A percentile compares a stretch with the other conserved stretches of the same genome.
Conservation (phyloP, 495 filamentous ascomycete species). For the Durotheca rogersii region DNA sequence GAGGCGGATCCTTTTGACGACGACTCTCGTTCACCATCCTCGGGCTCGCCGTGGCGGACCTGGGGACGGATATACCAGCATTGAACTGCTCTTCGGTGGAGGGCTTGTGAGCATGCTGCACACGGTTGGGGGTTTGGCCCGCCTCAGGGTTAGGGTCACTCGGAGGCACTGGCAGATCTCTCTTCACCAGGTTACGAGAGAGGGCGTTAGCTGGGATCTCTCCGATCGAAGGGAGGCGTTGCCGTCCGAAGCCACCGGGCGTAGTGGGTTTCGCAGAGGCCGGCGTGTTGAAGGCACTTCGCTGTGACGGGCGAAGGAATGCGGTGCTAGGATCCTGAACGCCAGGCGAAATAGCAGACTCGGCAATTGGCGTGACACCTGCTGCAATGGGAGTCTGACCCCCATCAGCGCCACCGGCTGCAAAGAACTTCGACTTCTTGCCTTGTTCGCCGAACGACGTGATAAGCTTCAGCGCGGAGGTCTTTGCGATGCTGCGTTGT, state of each 20-base stretch:
- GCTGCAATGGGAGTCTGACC: conserved; percentile 76
- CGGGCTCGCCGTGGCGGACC: conserved; percentile 53
- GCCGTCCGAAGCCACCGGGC: conserved; percentile 65
- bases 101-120: conserved; percentile 16
- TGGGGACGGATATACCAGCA: conserved; percentile 31
- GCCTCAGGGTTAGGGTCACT: conserved; percentile 23
- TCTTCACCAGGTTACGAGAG: conserved; percentile 38
- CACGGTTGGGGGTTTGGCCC: conserved; percentile 11
- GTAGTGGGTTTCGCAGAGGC: conserved; percentile 72
- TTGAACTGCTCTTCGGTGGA: conserved; percentile 24
- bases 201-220: conserved; percentile 58
- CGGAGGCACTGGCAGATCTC: conserved; percentile 36
- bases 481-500: conserved; percentile 66
- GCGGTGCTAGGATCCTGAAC: conserved; percentile 65
- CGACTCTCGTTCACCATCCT: conserved; percentile 46
- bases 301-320: conserved; percentile 61
- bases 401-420: conserved; percentile 57
- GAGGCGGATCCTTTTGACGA: conserved; percentile 40
- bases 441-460: conserved; percentile 75
- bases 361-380: conserved; percentile 85
- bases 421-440: conserved; percentile 66
- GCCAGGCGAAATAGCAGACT: conserved; percentile 80
- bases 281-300: conserved; percentile 61
- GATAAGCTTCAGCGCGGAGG: conserved; percentile 87
- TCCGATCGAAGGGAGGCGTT: conserved; percentile 79